phyloP scores from a whole-genome alignment of 163 green algal genomes.

The Prototheca wickerhamii region DNA sequence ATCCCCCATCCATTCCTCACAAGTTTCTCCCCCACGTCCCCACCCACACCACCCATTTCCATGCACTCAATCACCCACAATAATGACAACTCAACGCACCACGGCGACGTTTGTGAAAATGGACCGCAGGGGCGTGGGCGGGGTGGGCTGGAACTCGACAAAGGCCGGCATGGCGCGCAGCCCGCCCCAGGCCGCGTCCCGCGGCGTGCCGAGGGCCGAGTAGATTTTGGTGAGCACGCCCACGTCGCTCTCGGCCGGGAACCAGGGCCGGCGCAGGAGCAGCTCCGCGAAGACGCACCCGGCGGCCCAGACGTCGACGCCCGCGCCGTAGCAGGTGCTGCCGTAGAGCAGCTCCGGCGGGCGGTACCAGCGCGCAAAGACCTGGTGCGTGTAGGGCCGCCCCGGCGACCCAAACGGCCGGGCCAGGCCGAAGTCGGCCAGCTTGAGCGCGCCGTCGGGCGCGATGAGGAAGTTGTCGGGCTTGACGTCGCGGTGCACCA shows the following conservation, averaged over 20 bases:
- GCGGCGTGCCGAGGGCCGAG: conserved; percentile 47
- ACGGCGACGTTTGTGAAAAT: conserved; percentile 35
- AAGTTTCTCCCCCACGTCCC: not conserved
- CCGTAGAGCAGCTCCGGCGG: conserved; percentile 88
- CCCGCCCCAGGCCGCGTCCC: conserved; percentile 32
- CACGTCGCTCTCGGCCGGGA: conserved; percentile 55
- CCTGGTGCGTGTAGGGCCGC: conserved; percentile 64
- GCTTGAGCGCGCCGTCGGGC: conserved; percentile 62
- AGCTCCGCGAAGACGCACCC: conserved; percentile 90
- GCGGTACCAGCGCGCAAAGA: conserved; percentile 91
- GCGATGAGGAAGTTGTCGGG: conserved; percentile 88
- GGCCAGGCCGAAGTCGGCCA: conserved; percentile 85
- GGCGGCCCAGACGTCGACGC: conserved; percentile 86
- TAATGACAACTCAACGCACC: conserved; percentile 10
- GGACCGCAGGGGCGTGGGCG: conserved; percentile 38
- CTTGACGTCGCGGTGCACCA: conserved; percentile 85
- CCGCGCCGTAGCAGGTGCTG: conserved; percentile 59
- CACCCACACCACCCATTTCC: not conserved
- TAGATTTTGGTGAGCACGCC: conserved; percentile 83
- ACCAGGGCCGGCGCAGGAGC: conserved; percentile 70
- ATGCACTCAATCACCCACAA: not conserved
- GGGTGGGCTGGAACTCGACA: conserved; percentile 57
- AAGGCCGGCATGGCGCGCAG: conserved; percentile 56
- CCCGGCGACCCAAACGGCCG: conserved; percentile 64
- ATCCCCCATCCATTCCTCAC: no score